phyloP scores from a whole-genome alignment of 495 filamentous ascomycete genomes.

The Penicillium odoratum region DNA sequence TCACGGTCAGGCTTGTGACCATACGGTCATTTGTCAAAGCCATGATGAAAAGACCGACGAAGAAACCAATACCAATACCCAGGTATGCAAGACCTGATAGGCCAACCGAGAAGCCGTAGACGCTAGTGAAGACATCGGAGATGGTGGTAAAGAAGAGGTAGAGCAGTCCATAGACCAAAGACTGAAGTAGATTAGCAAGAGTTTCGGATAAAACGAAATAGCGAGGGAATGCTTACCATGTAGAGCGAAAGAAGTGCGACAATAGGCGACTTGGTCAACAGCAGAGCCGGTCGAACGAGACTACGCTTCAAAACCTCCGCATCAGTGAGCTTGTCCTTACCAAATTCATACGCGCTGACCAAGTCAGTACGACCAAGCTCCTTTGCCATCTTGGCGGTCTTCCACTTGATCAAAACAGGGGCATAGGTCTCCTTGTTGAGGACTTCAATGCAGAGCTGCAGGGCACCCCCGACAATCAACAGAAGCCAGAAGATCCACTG shows the following conservation, averaged over 20 bases:
- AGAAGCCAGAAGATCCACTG: constrained; percentile 65
- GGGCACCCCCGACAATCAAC: constrained; percentile 45
- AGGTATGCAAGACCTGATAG: constrained; percentile 61
- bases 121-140: constrained; percentile 58
- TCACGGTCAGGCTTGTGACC: constrained; percentile 53
- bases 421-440: constrained; percentile 56
- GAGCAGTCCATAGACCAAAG: constrained; percentile 62
- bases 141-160: constrained; percentile 73
- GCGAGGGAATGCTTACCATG: constrained; percentile 37
- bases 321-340: background rate
- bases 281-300: constrained; percentile 47
- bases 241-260: constrained; percentile 57
- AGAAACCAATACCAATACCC: constrained; percentile 59
- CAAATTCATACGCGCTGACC: constrained; percentile 25
- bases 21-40: constrained; percentile 57
- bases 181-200: background rate
- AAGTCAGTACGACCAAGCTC: constrained; percentile 37
- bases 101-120: constrained; percentile 55
- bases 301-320: constrained; percentile 27
- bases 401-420: constrained; percentile 50
- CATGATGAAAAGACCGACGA: constrained; percentile 47
- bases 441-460: constrained; percentile 43
- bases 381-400: constrained; percentile 40
- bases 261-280: constrained; percentile 50
- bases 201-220: too few relatives aligned